Conservation (phyloP, 2,329 filamentous ascomycete species). For the Botrytis squamosa region DNA sequence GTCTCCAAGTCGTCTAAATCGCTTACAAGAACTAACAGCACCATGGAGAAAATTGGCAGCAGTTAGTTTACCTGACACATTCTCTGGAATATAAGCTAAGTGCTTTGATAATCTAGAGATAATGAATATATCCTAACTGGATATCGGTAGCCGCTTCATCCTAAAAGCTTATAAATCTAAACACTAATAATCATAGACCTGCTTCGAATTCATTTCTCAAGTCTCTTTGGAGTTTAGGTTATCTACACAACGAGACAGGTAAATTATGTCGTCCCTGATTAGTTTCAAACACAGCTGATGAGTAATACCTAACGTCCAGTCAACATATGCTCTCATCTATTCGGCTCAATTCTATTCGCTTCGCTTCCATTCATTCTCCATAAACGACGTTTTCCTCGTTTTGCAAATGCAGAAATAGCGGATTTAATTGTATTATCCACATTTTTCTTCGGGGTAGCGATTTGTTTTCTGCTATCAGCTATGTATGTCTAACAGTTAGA, state of each 20-base stretch:
- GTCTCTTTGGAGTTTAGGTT: constrained; percentile 18
- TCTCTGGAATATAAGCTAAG: no score
- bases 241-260: constrained; percentile 26
- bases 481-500: neutral
- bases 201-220: constrained; percentile 21
- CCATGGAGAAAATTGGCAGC: no score
- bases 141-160: no score
- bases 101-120: no score
- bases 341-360: constrained; percentile 43
- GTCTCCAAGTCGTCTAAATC: no score
- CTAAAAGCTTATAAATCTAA: no score
- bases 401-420: constrained; percentile 37
- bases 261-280: neutral
- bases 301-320: constrained; percentile 33
- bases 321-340: constrained; percentile 47
- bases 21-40: no score
- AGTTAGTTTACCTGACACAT: no score
- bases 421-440: constrained; percentile 44
- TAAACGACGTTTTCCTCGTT: constrained; percentile 37
- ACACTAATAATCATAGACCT: neutral
- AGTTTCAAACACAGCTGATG: constrained; percentile 30
- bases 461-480: constrained; percentile 44
- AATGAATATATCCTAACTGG: no score
- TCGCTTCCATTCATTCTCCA: constrained; percentile 36
- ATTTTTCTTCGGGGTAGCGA: constrained; percentile 42